phyloP scores from a whole-genome alignment of 768 basidiomycete species.

The Strobilomyces echinocephalus region DNA sequence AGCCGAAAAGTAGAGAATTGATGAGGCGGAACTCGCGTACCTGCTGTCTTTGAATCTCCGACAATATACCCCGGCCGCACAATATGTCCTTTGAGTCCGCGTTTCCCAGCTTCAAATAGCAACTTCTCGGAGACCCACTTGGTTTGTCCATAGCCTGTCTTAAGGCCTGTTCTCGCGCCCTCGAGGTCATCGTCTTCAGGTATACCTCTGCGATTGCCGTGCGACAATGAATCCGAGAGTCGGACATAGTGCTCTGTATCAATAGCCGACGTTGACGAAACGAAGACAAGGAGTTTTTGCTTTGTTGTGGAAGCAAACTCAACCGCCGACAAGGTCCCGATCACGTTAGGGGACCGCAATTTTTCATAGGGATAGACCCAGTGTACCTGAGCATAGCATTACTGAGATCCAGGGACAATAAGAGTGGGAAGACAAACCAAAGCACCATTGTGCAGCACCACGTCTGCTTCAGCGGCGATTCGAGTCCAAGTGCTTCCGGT shows the following conservation, averaged over 20 bases:
- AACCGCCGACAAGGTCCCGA: slow-evolving; percentile 81
- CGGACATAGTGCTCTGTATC: slow-evolving; percentile 89
- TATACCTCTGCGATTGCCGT: slow-evolving; percentile 56
- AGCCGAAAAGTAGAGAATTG: not conserved
- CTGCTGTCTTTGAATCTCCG: slow-evolving; percentile 83
- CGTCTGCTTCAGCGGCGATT: slow-evolving; percentile 70
- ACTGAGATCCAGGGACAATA: not conserved
- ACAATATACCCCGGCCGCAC: slow-evolving; percentile 95
- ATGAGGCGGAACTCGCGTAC: slow-evolving; percentile 38
- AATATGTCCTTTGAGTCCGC: slow-evolving; percentile 82
- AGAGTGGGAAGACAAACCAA: slow-evolving; percentile 53
- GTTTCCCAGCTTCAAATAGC: slow-evolving; percentile 82
- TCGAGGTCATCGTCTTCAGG: slow-evolving; percentile 88
- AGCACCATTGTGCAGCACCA: slow-evolving; percentile 93
- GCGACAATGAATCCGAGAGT: slow-evolving; percentile 67
- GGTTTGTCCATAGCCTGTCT: slow-evolving; percentile 93
- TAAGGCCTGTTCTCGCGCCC: slow-evolving; percentile 67
- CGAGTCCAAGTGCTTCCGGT: slow-evolving; percentile 57
- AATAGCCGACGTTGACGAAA: slow-evolving; percentile 93
- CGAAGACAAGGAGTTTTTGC: slow-evolving; percentile 80
- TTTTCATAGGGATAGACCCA: slow-evolving; percentile 99
- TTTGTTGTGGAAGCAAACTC: slow-evolving; percentile 70
- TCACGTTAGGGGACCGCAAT: slow-evolving; percentile 87
- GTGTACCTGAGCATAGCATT: slow-evolving; percentile 60
- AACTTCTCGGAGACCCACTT: slow-evolving; percentile 99